Percentiles rank a stretch among this genome's conserved stretches.
These are phyloP conservation scores for Neoboletus subvelutipes DNA, from an alignment of 768 basidiomycete genomes.

Conservation along the genomic window DNA sequence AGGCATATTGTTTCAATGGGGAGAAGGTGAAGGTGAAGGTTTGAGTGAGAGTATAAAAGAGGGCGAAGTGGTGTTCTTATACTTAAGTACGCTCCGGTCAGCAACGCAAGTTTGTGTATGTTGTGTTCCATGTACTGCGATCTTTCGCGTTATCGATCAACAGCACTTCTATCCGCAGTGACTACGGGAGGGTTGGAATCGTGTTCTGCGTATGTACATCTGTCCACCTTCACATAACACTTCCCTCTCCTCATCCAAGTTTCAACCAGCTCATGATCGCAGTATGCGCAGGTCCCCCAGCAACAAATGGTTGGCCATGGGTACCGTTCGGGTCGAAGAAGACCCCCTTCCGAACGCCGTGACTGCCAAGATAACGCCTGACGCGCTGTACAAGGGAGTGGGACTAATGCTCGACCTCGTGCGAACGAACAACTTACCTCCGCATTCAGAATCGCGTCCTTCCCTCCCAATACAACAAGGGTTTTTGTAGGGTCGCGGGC, in stretches of 20 bases:
- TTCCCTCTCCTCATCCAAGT: conserved; percentile 12
- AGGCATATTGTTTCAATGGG: conserved; percentile 35
- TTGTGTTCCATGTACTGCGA: conserved; percentile 18
- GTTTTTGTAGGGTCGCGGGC: conserved; percentile 65
- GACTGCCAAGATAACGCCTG: conserved; percentile 69
- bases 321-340: conserved; percentile 60
- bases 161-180: background rate
- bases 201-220: conserved; percentile 8
- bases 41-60: conserved; percentile 10
- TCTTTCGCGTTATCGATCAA: conserved; percentile 25
- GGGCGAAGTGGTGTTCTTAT: conserved; percentile 20
- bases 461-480: conserved; percentile 77
- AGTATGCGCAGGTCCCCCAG: conserved; percentile 50
- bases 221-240: background rate
- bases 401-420: background rate
- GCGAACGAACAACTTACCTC: conserved; percentile 41
- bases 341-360: conserved; percentile 67
- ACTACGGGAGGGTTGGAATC: background rate
- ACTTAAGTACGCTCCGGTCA: background rate
- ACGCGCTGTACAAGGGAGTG: conserved; percentile 50
- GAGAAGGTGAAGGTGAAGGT: conserved; percentile 18
- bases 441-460: conserved; percentile 77
- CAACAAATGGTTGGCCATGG: conserved; percentile 62
- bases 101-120: conserved; percentile 26
- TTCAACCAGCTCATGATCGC: conserved; percentile 66